Evolutionary conservation across 2,329 filamentous ascomycete species (phyloP), one percentile per base, ranked within the genome.

Genomic region (Pezizomycotina sp.): DNA sequence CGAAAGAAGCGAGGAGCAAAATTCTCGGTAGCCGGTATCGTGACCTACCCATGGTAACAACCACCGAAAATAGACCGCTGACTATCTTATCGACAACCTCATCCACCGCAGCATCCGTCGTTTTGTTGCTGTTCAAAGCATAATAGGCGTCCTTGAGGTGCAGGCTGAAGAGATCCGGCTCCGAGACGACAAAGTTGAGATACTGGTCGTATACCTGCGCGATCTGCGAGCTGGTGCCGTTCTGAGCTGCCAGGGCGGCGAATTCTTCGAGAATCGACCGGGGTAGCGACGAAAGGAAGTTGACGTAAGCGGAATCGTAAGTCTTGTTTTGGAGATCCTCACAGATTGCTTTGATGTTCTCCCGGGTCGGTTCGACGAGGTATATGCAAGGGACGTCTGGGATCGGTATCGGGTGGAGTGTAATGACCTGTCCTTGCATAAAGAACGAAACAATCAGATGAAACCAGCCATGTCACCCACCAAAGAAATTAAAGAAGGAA

Each of bases 351-450:
- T 84, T 68, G 31, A 93, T 66, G 56, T 95, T 95, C 43, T 73
- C 64, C 6, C 71, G 56, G 7, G 72, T 92, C 10, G 89, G 89
- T 53, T 98, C 86, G 52, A 98, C 68, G n/a, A 98, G 69, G 55
- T 98, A 98, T 44, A 98, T 75, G 44, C 89, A 89, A 3, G 89
- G 86, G 6, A 95, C 89, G 58, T 98, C 89, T 38, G 86, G 84
- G 49, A 98, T 98, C 18, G 82, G 56, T 92, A 82, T 53, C 89
- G 71, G 40, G 73, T 67, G 27, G 78, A 44, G 31, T 49, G 47
- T n/a, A 52, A 37, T 28, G 47, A 51, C 18, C 44, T 47, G 12
- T 10, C 8, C 12, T 24, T n/a, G n/a, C n/a, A n/a, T n/a, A n/a
- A n/a, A n/a, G n/a, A n/a, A n/a, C n/a, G n/a, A n/a, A n/a, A n/a